phyloP scores from a whole-genome alignment of 495 filamentous ascomycete genomes.

The Xylaria nigripes region DNA sequence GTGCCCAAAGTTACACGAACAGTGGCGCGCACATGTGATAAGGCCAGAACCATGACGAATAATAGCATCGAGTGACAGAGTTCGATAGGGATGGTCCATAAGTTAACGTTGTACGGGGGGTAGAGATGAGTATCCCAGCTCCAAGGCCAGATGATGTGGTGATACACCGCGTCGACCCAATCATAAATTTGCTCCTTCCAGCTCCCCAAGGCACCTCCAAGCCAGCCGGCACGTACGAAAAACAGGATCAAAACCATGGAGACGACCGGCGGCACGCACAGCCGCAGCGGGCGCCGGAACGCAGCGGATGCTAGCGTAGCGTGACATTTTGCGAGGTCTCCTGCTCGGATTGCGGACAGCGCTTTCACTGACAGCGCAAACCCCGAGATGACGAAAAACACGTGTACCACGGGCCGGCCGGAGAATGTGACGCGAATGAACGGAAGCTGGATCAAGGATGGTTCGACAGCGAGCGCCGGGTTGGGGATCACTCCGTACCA shows the following conservation, averaged over 20 bases:
- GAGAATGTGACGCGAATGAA: slow-evolving; percentile 55
- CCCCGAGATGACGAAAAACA: slow-evolving; percentile 68
- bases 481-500: slow-evolving; percentile 43
- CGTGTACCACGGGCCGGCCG: slow-evolving; percentile 61
- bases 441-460: slow-evolving; percentile 52
- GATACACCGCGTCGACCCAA: slow-evolving; percentile 40
- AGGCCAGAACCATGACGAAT: slow-evolving; percentile 48
- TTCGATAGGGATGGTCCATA: slow-evolving; percentile 64
- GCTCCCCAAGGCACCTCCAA: slow-evolving; percentile 26
- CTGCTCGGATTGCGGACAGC: slow-evolving; percentile 48
- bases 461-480: slow-evolving; percentile 3
- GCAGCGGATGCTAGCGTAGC: slow-evolving; percentile 48
- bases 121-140: slow-evolving; percentile 46
- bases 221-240: slow-evolving; percentile 44
- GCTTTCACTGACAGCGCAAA: slow-evolving; percentile 61
- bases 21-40: slow-evolving; percentile 41
- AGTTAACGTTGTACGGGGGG: slow-evolving; percentile 49
- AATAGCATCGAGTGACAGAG: slow-evolving; percentile 56
- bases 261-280: slow-evolving; percentile 54
- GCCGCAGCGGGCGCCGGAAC: slow-evolving; percentile 54
- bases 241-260: slow-evolving; percentile 49
- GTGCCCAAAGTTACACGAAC: slow-evolving; percentile 41
- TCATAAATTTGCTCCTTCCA: slow-evolving; percentile 40
- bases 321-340: slow-evolving; percentile 31
- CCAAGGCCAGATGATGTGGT: slow-evolving; percentile 45